Evolutionary conservation across 768 basidiomycete species (phyloP), one percentile per base, ranked within the genome.

Genomic region (Boletus pseudopeckii): DNA sequence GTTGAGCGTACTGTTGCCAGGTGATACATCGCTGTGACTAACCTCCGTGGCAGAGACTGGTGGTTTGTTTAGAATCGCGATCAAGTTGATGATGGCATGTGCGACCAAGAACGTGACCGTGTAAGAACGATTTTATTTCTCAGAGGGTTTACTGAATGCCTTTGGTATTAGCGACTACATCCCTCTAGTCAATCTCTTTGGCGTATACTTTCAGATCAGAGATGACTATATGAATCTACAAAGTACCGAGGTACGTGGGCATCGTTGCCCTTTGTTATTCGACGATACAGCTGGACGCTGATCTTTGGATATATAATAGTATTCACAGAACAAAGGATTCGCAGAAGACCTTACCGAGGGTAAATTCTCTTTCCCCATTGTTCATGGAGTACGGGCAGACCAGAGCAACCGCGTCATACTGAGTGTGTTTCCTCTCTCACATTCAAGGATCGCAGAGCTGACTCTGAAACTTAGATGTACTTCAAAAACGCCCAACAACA

Each of bases 191-290:
- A 97, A 97, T 68, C 80, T 97, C 10, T 88, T 98, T 55, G 92
- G 95, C 3, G 83, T 97, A n/a, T 89, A 85, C 63, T 97, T 93
- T 70, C 96, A 98, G 68, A 95, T 98, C 60, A 75, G 94, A n/a
- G 96, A 98, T 62, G 96, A 98, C 68, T 89, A 94, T 43, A 92
- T 96, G 90, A 98, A 98, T 63, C 74, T 98, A 24, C 86, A 95
- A 64, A 92, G 90, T 45, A 80, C 81, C 17, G 84, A 94, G 77
- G 93, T 92, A 61, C n/a, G 17, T 40, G 33, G 11, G 4, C 17
- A 17, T 30, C 9, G 3, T 20, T 17, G 18, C 7, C 18, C 2
- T 22, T n/a, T 10, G 15, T 42, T 2, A 24, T n/a, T 37, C 18
- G 6, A 15, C 9, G 15, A 30, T 28, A 14, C n/a, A 2, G 10